phyloP scores from a whole-genome alignment of 805 yeast genomes.

The Candida piceae region DNA sequence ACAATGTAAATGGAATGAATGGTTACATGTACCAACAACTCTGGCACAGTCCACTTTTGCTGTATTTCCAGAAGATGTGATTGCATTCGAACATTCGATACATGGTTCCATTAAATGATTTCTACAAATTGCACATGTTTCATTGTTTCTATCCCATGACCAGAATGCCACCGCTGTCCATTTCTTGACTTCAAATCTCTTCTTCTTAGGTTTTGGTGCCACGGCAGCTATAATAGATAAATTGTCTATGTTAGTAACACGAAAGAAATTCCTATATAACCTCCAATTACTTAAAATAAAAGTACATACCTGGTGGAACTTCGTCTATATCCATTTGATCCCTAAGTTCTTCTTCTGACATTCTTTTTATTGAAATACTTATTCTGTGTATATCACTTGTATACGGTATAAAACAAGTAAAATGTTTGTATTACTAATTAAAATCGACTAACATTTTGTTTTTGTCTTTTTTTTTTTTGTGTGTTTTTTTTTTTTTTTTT shows the following conservation, averaged over 20 bases:
- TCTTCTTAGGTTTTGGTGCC: slow-evolving; percentile 39
- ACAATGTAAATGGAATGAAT: slow-evolving; percentile 98
- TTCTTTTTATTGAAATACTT: too few relatives aligned
- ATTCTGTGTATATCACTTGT: too few relatives aligned
- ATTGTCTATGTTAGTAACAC: too few relatives aligned
- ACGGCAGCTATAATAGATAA: background rate
- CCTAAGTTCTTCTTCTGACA: slow-evolving; percentile 11
- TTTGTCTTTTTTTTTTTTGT: too few relatives aligned
- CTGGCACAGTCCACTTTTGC: slow-evolving; percentile 56
- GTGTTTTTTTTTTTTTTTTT: too few relatives aligned
- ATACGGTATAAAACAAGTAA: too few relatives aligned
- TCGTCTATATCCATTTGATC: slow-evolving; percentile 24
- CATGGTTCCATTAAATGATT: slow-evolving; percentile 98
- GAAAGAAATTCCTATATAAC: too few relatives aligned
- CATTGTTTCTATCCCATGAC: slow-evolving; percentile 84
- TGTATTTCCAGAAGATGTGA: slow-evolving; percentile 40
- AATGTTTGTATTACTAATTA: too few relatives aligned
- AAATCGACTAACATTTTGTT: too few relatives aligned
- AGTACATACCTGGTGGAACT: too few relatives aligned
- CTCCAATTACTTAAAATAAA: too few relatives aligned
- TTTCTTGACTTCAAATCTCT: slow-evolving; percentile 87
- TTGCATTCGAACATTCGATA: slow-evolving; percentile 73
- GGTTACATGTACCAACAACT: slow-evolving; percentile 96
- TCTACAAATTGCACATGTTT: slow-evolving; percentile 96
- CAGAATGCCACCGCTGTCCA: slow-evolving; percentile 99